Base-by-base conservation (phyloP, 768 basidiomycete species). In the Boletus rubroflammeus region DNA sequence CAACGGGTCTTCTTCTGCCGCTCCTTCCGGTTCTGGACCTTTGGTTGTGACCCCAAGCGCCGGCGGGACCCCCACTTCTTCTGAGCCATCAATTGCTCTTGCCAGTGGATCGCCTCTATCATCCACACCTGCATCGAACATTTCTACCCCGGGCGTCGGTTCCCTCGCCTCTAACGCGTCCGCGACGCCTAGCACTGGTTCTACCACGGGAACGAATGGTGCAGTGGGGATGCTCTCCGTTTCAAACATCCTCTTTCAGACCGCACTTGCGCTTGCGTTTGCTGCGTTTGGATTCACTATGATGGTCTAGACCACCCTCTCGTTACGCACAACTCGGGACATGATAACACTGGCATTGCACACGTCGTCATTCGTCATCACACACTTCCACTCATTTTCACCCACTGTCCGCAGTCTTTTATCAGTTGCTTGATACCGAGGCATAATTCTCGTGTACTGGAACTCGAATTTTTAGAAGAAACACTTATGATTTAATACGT, bases 1-100 rank as follows among this genome's bases (percentile, higher is more conserved):
- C 42, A 72, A 70, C 38, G 74, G 82, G 44, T 67, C 79, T 14
- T 67, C 79, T 14, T 66, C 80, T 11, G 67, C 72, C 9, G 51
- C 56, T 34, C 51, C 67, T n/a, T 45, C 72, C 13, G 58, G 65
- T 15, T 46, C 63, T 46, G 50, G 11, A n/a, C 21, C 50, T 9
- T 25, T 57, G 11, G 43, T 51, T 39, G 38, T 53, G 29, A 29
- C 46, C 25, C 32, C 63, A 1, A 45, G 56, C n/a, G 43, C 59
- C 13, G 39, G n/a, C 10, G 50, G 54, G 28, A 25, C 15, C 4
- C 3, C 31, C 9, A 7, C 39, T 38, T n/a, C 50, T 15, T 38
- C 57, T 29, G 47, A 34, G 6, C 34, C 56, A 10, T 52, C 62
- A 8, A 39, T 38, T 13, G 26, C 60, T n/a, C 10, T 59, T n/a